Evolutionary conservation across 2,329 filamentous ascomycete genomes (phyloP), one percentile per base, ranked within the genome.

Genomic region (Exophiala mesophila): DNA sequence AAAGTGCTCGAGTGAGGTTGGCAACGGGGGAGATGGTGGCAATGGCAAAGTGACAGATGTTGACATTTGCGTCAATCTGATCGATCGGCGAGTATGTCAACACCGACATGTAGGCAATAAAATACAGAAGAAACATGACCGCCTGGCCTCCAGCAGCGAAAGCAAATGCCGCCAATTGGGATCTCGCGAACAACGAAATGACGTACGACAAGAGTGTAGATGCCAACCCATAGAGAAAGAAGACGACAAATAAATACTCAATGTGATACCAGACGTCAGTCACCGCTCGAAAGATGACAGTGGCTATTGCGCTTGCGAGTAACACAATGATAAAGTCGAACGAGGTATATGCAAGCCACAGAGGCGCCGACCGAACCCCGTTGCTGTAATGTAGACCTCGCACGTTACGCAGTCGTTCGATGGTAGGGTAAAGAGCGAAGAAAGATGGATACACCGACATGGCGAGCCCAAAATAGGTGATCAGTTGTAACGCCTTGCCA

Each of bases 301-400:
- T 78, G 6, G 78, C 73, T 7, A 92, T 56, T 5, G 80, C 79
- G 15, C 82, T 80, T 18, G 80, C 76, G 3, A 78, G 55, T 10
- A 94, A 59, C 1, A 88, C 81, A 42, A 94, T 80, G 31, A 77
- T 60, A 51, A 89, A 88, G 65, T 96, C 89, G 57, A 95, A 94
- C 0, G 72, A 58, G 1, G 84, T 71, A 58, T 96, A 94, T 1
- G 89, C 86, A 4, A 86, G 64, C 89, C 90, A 96, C 2, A 96
- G 70, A 1, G 88, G 87, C 6, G 85, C 70, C 0, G 85, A 82
- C 9, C 85, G 75, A 19, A 95, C 88, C 34, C 89, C 89, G 58
- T 95, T 96, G 40, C 86, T 94, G 64, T 94, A 96, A 62, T 96
- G 83, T 20, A 96, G 70, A 12, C 85, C 84, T 38, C 89, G 78